Evolutionary conservation across 352 stramenopile genomes (phyloP).

Genomic region (Globisporangium mamillatum): DNA sequence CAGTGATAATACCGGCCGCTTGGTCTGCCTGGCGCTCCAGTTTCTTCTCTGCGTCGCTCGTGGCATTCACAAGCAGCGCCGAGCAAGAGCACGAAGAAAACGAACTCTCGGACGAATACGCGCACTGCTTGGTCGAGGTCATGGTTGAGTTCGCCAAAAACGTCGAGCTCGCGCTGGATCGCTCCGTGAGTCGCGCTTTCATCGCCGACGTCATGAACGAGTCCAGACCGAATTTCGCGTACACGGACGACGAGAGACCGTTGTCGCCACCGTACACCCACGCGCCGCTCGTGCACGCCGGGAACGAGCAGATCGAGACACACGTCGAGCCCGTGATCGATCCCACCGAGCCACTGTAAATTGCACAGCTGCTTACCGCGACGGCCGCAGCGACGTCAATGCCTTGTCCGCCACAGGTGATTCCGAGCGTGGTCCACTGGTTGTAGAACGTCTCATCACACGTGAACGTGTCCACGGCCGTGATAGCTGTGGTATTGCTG

Average conservation of each 20-base stretch:
- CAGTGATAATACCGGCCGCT: slow-evolving; percentile 51
- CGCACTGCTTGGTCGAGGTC: slow-evolving; percentile 52
- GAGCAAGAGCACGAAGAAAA: slow-evolving; percentile 73
- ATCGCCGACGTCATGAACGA: slow-evolving; percentile 53
- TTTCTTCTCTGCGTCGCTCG: slow-evolving; percentile 57
- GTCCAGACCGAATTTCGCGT: slow-evolving; percentile 47
- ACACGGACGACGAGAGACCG: slow-evolving; percentile 66
- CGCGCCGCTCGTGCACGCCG: slow-evolving; percentile 45
- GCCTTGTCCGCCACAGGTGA: slow-evolving; percentile 48
- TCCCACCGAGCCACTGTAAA: slow-evolving; percentile 72
- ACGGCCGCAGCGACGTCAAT: slow-evolving; percentile 58
- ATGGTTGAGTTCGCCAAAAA: slow-evolving; percentile 67
- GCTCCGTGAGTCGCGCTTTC: slow-evolving; percentile 33
- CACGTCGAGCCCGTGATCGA: slow-evolving; percentile 50
- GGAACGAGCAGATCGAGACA: slow-evolving; percentile 80
- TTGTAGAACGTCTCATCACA: slow-evolving; percentile 83
- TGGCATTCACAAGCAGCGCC: slow-evolving; percentile 46
- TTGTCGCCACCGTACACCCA: slow-evolving; percentile 67
- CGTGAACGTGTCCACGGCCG: slow-evolving; percentile 37
- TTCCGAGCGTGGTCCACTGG: slow-evolving; percentile 60
- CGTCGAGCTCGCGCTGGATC: slow-evolving; percentile 36
- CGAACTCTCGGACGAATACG: slow-evolving; percentile 56
- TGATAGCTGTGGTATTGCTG: slow-evolving; percentile 19
- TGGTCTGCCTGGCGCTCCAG: slow-evolving; percentile 46
- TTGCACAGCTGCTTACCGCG: slow-evolving; percentile 52